Conservation (phyloP, 2,329 filamentous ascomycete species). For the Talaromyces sp. region DNA sequence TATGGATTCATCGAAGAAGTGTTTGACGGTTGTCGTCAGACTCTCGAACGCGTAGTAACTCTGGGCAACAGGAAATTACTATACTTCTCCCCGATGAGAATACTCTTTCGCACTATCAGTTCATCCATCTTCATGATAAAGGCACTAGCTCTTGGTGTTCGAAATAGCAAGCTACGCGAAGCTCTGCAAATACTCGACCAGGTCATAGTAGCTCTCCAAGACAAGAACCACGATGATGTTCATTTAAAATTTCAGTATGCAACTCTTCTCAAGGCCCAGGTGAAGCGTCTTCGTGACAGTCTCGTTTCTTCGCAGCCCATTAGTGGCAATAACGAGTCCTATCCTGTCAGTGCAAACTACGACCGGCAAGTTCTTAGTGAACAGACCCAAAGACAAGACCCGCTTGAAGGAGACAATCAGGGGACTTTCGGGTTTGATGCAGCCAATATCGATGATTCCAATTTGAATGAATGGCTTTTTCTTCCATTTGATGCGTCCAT, state of each 20-base stretch:
- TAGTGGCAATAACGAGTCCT: neutral
- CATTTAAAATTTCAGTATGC: slow-evolving; percentile 49
- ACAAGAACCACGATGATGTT: slow-evolving; percentile 48
- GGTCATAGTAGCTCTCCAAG: slow-evolving; percentile 44
- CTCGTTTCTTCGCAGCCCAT: slow-evolving; percentile 14
- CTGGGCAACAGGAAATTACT: slow-evolving; percentile 42
- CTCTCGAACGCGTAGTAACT: slow-evolving; percentile 46
- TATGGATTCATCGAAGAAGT: slow-evolving; percentile 55
- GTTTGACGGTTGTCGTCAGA: slow-evolving; percentile 50
- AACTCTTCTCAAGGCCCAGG: slow-evolving; percentile 42
- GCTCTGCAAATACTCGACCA: slow-evolving; percentile 46
- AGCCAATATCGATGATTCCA: neutral
- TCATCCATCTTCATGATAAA: slow-evolving; percentile 54
- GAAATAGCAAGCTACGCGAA: slow-evolving; percentile 45
- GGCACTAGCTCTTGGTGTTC: slow-evolving; percentile 47
- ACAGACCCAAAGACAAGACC: neutral
- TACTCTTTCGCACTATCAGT: slow-evolving; percentile 54
- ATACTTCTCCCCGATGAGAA: slow-evolving; percentile 50
- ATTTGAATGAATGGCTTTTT: slow-evolving; percentile 28
- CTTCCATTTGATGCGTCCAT: slow-evolving; percentile 31
- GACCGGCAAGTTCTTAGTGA: neutral
- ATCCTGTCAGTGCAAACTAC: neutral
- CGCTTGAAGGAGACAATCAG: neutral
- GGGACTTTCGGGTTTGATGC: neutral
- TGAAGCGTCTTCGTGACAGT: slow-evolving; percentile 24